phyloP scores from a whole-genome alignment of 768 basidiomycete genomes.

The Termitomyces sp. region DNA sequence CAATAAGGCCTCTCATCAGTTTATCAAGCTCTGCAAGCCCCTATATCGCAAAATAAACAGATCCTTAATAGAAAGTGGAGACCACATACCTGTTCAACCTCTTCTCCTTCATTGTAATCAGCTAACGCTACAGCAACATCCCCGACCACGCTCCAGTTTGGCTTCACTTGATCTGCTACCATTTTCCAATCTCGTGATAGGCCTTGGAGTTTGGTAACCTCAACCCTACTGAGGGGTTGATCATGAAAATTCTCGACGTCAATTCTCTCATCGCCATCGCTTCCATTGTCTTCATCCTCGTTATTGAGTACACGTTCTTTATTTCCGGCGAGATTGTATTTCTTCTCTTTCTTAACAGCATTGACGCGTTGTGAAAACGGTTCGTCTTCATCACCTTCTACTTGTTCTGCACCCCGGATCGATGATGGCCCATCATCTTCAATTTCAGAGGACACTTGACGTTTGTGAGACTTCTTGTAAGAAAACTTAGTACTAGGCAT shows the following conservation, averaged over 20 bases:
- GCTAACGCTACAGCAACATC: constrained; percentile 55
- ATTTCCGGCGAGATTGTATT: constrained; percentile 14
- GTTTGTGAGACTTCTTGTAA: constrained; percentile 32
- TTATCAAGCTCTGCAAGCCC: constrained; percentile 53
- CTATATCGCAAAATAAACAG: constrained; percentile 24
- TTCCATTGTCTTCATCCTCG: constrained; percentile 21
- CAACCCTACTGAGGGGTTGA: constrained; percentile 56
- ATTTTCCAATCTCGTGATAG: constrained; percentile 58
- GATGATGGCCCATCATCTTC: constrained; percentile 45
- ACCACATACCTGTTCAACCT: constrained; percentile 42
- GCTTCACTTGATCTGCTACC: constrained; percentile 44
- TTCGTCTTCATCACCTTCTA: constrained; percentile 44
- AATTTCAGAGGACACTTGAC: constrained; percentile 53
- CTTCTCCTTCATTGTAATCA: constrained; percentile 51
- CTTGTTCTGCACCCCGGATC: constrained; percentile 20
- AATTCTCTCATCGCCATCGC: constrained; percentile 44
- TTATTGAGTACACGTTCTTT: constrained; percentile 17
- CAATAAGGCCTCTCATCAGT: constrained; percentile 64
- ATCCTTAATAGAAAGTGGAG: constrained; percentile 1
- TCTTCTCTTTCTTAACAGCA: constrained; percentile 29
- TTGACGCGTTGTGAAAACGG: constrained; percentile 17
- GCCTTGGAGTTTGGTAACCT: constrained; percentile 48
- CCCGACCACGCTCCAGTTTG: constrained; percentile 38
- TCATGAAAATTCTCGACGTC: constrained; percentile 58
- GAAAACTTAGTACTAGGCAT: constrained; percentile 37